These are phyloP conservation scores for Xylaria sp. DNA, from an alignment of 2,329 filamentous ascomycete species.

Conservation along the genomic window DNA sequence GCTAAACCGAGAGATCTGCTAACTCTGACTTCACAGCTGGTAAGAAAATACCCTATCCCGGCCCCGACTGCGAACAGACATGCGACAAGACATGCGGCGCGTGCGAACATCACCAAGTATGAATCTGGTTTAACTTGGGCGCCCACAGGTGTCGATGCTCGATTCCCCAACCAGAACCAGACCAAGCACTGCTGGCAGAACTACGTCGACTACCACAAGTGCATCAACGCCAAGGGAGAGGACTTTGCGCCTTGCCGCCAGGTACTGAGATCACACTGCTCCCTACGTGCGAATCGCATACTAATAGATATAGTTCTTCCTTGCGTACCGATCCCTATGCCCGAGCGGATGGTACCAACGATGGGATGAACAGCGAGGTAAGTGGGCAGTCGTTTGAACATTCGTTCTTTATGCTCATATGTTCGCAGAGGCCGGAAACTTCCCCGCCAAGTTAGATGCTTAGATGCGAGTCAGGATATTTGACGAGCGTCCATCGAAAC, in stretches of 20 bases:
- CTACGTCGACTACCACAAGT: constrained; percentile 99
- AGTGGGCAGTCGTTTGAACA: constrained; percentile 41
- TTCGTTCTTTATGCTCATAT: constrained; percentile 32
- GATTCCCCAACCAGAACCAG: constrained; percentile 98
- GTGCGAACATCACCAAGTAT: constrained; percentile 4
- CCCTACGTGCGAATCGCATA: constrained; percentile 25
- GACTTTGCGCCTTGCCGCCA: constrained; percentile 96
- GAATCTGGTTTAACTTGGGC: constrained; percentile 23
- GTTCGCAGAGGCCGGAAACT: constrained; percentile 64
- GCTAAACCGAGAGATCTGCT: constrained; percentile 32
- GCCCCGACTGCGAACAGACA: not conserved
- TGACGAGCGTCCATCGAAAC: constrained; percentile 8
- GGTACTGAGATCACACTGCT: constrained; percentile 54
- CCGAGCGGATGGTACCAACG: constrained; percentile 90
- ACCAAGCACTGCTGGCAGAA: constrained; percentile 99
- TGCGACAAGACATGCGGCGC: constrained; percentile 1
- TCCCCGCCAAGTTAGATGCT: constrained; percentile 67
- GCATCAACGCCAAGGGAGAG: constrained; percentile 96
- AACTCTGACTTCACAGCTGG: constrained; percentile 32
- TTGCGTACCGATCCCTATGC: constrained; percentile 96
- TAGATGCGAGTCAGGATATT: constrained; percentile 38
- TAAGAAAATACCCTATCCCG: constrained; percentile 22
- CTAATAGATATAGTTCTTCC: constrained; percentile 72
- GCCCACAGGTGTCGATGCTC: constrained; percentile 89
- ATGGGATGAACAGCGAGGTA: constrained; percentile 98